Evolutionary conservation across 148 eudicot species (phyloP).

Genomic region (Diospyros lotus): DNA sequence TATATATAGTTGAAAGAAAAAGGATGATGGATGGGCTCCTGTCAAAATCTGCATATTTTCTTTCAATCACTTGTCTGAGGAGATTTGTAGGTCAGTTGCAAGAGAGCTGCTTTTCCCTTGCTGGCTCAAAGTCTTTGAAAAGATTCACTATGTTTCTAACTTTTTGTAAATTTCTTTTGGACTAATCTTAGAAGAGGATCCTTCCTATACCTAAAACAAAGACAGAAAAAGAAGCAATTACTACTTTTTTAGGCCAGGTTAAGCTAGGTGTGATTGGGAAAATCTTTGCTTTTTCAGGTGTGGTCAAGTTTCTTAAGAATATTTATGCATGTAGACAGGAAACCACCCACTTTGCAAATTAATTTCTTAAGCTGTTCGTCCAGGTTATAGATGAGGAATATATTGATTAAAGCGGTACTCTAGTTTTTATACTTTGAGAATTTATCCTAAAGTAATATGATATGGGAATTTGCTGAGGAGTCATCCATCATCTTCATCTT

Average conservation of each 20-base stretch:
- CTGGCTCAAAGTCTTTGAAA: constrained; percentile 30
- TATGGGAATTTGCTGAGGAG: no score
- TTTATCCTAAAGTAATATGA: no score
- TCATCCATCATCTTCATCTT: no score
- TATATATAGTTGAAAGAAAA: neutral
- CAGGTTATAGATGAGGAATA: no score
- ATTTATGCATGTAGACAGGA: neutral
- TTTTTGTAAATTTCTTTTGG: neutral
- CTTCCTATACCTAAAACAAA: neutral
- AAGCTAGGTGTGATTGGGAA: constrained; percentile 4
- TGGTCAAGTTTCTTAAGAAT: constrained; percentile 12
- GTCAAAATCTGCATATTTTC: constrained; percentile 27
- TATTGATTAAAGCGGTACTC: no score
- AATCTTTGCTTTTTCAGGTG: constrained; percentile 11
- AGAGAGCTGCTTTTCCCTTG: constrained; percentile 10
- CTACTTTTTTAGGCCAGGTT: neutral
- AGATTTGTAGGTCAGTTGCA: constrained; percentile 25
- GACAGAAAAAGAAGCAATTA: neutral
- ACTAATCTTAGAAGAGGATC: constrained; percentile 3
- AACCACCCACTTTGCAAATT: neutral
- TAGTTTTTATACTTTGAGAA: no score
- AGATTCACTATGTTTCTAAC: constrained; percentile 46
- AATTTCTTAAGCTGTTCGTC: no score
- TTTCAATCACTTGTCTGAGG: constrained; percentile 12
- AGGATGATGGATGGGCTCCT: constrained; percentile 25